phyloP scores from a whole-genome alignment of 2,329 filamentous ascomycete species.

The Pyrenophora teres region DNA sequence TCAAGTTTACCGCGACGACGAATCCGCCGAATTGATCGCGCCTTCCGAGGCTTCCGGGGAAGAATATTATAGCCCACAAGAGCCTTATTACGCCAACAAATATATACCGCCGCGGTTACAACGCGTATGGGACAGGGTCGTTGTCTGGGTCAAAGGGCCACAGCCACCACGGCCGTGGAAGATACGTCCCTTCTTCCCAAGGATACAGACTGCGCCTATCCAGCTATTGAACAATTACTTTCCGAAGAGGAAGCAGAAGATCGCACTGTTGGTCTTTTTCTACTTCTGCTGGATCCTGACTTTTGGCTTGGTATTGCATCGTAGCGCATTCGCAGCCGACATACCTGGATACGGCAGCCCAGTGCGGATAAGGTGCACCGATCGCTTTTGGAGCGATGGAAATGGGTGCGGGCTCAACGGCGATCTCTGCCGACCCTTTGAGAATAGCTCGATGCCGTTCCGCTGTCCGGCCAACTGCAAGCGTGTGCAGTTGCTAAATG shows the following conservation, averaged over 20 bases:
- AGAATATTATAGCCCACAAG: constrained; percentile 24
- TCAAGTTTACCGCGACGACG: constrained; percentile 35
- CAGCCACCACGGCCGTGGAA: constrained; percentile 55
- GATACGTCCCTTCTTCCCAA: constrained; percentile 63
- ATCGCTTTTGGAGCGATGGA: constrained; percentile 69
- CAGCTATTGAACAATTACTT: constrained; percentile 65
- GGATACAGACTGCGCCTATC: constrained; percentile 69
- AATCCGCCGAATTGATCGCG: constrained; percentile 31
- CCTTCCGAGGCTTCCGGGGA: constrained; percentile 43
- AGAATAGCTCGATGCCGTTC: constrained; percentile 71
- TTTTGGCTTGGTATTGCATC: constrained; percentile 71
- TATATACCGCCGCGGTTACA: constrained; percentile 60
- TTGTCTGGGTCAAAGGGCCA: constrained; percentile 56
- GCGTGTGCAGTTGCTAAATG: constrained; percentile 68
- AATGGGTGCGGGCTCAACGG: constrained; percentile 78
- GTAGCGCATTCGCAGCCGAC: constrained; percentile 63
- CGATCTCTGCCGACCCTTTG: constrained; percentile 75
- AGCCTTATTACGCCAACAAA: constrained; percentile 31
- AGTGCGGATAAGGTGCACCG: constrained; percentile 67
- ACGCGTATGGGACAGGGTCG: constrained; percentile 45
- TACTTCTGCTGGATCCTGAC: constrained; percentile 70
- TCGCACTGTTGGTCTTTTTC: constrained; percentile 63
- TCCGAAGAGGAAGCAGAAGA: constrained; percentile 63
- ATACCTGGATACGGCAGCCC: constrained; percentile 71
- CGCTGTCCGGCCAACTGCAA: constrained; percentile 75